Evolutionary conservation across 305 asterid genomes (phyloP).

Genomic region (Ilex paraguariensis): DNA sequence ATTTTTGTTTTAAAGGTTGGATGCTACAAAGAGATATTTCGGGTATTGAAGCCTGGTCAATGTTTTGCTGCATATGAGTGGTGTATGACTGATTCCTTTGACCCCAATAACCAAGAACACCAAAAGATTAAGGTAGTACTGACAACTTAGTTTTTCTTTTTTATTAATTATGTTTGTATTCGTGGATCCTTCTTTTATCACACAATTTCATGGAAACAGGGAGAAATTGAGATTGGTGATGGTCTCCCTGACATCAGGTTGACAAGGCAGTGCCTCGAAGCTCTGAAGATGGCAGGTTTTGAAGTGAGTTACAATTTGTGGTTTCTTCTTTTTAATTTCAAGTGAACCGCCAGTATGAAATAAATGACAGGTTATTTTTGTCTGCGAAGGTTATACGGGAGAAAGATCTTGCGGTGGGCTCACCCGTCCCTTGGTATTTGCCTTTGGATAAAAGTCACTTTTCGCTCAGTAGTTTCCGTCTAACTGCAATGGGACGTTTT

Average conservation of each 20-base stretch:
- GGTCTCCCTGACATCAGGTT: slow-evolving; percentile 86
- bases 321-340: background rate
- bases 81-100: slow-evolving; percentile 90
- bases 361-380: slow-evolving; percentile 1
- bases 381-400: slow-evolving; percentile 72
- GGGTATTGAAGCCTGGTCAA: slow-evolving; percentile 94
- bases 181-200: background rate
- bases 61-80: slow-evolving; percentile 96
- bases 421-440: slow-evolving; percentile 89
- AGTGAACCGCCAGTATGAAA: background rate
- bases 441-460: slow-evolving; percentile 80
- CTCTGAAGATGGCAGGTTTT: slow-evolving; percentile 77
- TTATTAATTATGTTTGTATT: background rate
- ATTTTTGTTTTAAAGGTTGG: slow-evolving; percentile 50
- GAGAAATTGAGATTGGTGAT: slow-evolving; percentile 89
- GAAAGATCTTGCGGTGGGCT: slow-evolving; percentile 84
- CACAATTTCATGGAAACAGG: slow-evolving; percentile 32
- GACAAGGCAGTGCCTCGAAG: slow-evolving; percentile 72
- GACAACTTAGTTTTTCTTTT: slow-evolving; percentile 6
- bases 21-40: slow-evolving; percentile 81
- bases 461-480: slow-evolving; percentile 82
- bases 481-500: slow-evolving; percentile 78
- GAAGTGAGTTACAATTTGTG: slow-evolving; percentile 47
- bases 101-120: slow-evolving; percentile 75
- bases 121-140: slow-evolving; percentile 66